Conservation (phyloP, 1,139 yeast genomes). For the Blastobotrys malaysiensis region DNA sequence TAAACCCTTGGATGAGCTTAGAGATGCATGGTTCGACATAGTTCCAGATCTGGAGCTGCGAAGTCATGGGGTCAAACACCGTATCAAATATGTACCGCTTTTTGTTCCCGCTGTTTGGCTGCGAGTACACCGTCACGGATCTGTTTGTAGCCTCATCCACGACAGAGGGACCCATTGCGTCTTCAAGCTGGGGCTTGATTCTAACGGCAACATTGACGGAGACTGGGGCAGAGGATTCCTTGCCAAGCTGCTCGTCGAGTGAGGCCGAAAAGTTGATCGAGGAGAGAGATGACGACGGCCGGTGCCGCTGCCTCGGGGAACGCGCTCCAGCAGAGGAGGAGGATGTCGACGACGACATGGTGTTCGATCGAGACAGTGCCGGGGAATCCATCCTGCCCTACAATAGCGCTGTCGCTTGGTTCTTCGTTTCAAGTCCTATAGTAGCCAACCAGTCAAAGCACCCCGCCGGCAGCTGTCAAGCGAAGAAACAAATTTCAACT, state of each 20-base stretch:
- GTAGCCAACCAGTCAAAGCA: background rate
- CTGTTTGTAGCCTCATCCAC: slow-evolving; percentile 5
- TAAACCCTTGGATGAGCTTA: slow-evolving; percentile 24
- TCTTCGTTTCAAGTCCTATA: background rate
- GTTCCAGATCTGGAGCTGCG: slow-evolving; percentile 23
- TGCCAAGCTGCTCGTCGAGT: background rate
- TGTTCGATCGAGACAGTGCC: background rate
- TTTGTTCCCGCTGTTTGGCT: background rate
- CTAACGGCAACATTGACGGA: slow-evolving; percentile 21
- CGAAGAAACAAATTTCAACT: background rate
- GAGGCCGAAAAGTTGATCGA: background rate
- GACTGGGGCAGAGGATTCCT: background rate
- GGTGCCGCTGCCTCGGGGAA: background rate
- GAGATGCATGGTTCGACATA: slow-evolving; percentile 17
- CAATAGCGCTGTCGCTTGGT: background rate
- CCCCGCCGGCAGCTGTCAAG: background rate
- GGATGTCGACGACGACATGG: background rate
- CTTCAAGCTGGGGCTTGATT: slow-evolving; percentile 14
- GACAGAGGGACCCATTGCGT: background rate
- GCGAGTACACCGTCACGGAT: slow-evolving; percentile 6
- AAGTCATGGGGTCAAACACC: slow-evolving; percentile 20
- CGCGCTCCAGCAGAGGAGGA: background rate
- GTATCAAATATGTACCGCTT: slow-evolving; percentile 23
- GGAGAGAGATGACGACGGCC: background rate
- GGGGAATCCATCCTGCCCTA: background rate